Percentiles rank a stretch among this genome's conserved stretches.
Conservation (phyloP, 331 rosid genomes). For the Telfairia occidentalis region DNA sequence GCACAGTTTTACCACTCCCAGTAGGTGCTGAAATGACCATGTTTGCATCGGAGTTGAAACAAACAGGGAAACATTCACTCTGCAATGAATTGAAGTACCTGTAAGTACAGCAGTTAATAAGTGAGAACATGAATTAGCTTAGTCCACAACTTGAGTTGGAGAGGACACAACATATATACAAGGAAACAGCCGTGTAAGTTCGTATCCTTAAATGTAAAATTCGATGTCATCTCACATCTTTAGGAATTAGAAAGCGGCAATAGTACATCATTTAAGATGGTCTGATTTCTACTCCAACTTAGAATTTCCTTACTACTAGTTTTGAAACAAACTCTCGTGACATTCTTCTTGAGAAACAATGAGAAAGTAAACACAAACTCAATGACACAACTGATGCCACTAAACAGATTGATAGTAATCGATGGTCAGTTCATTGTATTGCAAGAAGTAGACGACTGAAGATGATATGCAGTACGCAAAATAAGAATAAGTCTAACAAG, state of each 20-base stretch:
- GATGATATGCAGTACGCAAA: background rate
- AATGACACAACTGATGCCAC: background rate
- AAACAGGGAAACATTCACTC: constrained; percentile 86
- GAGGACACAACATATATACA: background rate
- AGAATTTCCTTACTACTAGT: background rate
- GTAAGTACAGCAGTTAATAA: constrained; percentile 2
- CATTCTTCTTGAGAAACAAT: background rate
- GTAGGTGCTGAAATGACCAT: constrained; percentile 97
- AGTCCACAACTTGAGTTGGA: background rate
- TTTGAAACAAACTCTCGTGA: background rate
- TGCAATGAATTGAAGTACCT: constrained; percentile 94
- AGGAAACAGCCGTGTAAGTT: background rate
- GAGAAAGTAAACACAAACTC: background rate
- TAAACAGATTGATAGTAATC: background rate
- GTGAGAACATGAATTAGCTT: background rate
- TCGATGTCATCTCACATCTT: background rate
- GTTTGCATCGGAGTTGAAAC: constrained; percentile 80
- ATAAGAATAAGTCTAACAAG: background rate
- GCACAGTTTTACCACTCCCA: constrained; percentile 92
- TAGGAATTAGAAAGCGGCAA: background rate
- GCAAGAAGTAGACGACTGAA: background rate
- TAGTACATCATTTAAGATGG: background rate
- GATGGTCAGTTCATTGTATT: background rate
- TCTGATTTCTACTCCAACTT: background rate
- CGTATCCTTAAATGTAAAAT: background rate